Base-by-base conservation (phyloP, 495 filamentous ascomycete genomes). In the Pyrenula massariospora region DNA sequence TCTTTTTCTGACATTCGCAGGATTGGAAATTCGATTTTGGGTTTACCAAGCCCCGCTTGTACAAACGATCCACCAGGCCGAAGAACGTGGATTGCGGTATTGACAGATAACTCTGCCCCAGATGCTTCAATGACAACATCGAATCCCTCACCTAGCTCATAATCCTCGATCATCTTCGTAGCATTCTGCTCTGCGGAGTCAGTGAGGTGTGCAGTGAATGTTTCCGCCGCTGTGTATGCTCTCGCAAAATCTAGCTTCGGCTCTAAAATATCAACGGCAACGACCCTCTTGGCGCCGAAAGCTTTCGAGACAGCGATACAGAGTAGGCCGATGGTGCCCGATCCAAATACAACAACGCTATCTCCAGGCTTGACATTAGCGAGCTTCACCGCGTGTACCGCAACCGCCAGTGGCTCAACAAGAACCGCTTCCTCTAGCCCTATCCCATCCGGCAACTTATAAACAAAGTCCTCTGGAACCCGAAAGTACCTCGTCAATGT, bases 111-210 rank as follows among this genome's bases (percentile, higher is more conserved):
- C 64, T 89, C 87, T 0, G 87, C 91, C 21, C 91, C 91, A 2
- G 80, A 83, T 15, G 90, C 88, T 69, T 96, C 91, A 57, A 96
- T 88, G 12, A 85, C 85, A 12, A 83, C 80, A 69, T 94, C 85
- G 2, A 84, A 86, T 1, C 89, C 88, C 1, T 65, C 65, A 0
- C 72, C 79, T 1, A 86, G 67, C 8, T 50, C 55, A 36, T 54
- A n/a, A 2, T 71, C 75, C 54, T 75, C 71, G 58, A 87, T 80
- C 36, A 83, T 68, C 48, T 63, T 57, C 20, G 76, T 77, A 1
- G 86, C 84, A 64, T 84, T 84, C 63, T 87, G 84, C 59, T 79
- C 77, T 0, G 81, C 68, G 0, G 74, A 56, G n/a, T 84, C 74
- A 52, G 74, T 71, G 25, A 66, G 58, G 61, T 79, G 73, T 20